Evolutionary conservation across 139 green algal species (phyloP), one percentile per base, ranked within the genome.

Genomic region (Chlamydomonas eustigma): DNA sequence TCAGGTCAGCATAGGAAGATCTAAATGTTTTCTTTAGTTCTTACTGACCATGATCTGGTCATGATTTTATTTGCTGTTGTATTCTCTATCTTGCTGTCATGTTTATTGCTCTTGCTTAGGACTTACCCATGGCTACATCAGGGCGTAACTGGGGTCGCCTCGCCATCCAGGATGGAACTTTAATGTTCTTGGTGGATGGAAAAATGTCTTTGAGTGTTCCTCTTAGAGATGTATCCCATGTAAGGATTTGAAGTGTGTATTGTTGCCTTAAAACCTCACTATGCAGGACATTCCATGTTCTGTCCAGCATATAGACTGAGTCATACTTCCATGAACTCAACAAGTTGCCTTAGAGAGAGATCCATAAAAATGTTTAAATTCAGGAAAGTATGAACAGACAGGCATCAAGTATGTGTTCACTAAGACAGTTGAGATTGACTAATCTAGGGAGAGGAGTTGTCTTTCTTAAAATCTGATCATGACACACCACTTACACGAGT

Each of bases 141-240:
- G 92, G 92, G 0, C 81, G 86, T 63, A 97, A 94, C 64, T 97
- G 92, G 92, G 92, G 92, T 30, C 69, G 79, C 3, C 71, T 90
- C 24, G 69, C 74, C 2, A 75, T 95, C 6, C 84, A 93, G 22
- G 86, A 88, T 52, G 70, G 70, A 24, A 89, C 79, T 34, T 82
- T 99, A 25, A 58, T 83, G 8, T 98, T 98, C 78, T 80, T 83
- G 38, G 86, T 93, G 33, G 90, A 89, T 25, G 81, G 68, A 44
- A 91, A 93, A 77, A 73, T 89, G 37, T 78, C 86, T 8, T 97
- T 99, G 77, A 82, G 93, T 44, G 72, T 98, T 70, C 83, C 90
- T 2, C 86, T 98, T 50, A 80, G 89, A 1, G 91, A 97, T 67
- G 91, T 99, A 8, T 70, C 58, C 58, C 32, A 8, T 5, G 58